A percentile compares a stretch with the other conserved stretches of the same genome.
These are phyloP conservation scores for Sutorius eximius DNA, from an alignment of 1,284 basidiomycete species.

Conservation along the genomic window DNA sequence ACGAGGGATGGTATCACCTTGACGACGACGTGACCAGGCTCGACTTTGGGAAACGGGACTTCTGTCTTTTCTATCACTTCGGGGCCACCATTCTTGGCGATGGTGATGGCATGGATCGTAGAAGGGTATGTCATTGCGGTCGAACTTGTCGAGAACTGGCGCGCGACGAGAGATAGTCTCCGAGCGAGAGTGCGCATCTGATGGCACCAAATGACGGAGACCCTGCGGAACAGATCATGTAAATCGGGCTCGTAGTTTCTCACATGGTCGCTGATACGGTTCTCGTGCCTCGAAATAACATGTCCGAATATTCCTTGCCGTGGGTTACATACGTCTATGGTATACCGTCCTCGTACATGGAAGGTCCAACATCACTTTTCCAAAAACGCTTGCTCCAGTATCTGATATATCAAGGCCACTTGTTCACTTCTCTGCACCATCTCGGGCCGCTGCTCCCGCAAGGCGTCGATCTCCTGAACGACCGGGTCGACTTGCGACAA, in stretches of 20 bases:
- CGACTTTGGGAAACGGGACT: constrained; percentile 61
- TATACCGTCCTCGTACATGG: not conserved
- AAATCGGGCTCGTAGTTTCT: not conserved
- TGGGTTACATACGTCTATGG: not conserved
- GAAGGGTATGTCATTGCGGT: constrained; percentile 44
- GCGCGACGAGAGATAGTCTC: constrained; percentile 21
- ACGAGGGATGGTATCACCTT: constrained; percentile 50
- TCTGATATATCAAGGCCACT: constrained; percentile 63
- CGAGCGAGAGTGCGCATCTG: not conserved
- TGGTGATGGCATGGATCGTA: constrained; percentile 58
- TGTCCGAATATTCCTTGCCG: not conserved
- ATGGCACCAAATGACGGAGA: not conserved
- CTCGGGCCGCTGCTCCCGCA: constrained; percentile 76
- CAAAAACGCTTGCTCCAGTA: constrained; percentile 45
- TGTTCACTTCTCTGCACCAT: constrained; percentile 82
- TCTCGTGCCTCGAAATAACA: too few species aligned
- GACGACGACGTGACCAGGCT: constrained; percentile 71
- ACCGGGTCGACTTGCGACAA: constrained; percentile 59
- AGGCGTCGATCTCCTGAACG: constrained; percentile 68
- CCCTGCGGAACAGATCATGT: not conserved
- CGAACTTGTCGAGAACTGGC: constrained; percentile 29
- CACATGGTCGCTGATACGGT: not conserved
- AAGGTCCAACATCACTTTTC: constrained; percentile 6
- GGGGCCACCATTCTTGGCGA: constrained; percentile 65
- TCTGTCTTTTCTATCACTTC: constrained; percentile 75